Conservation (phyloP, 176 grass and related monocot genomes). For the Metroxylon sagu region DNA sequence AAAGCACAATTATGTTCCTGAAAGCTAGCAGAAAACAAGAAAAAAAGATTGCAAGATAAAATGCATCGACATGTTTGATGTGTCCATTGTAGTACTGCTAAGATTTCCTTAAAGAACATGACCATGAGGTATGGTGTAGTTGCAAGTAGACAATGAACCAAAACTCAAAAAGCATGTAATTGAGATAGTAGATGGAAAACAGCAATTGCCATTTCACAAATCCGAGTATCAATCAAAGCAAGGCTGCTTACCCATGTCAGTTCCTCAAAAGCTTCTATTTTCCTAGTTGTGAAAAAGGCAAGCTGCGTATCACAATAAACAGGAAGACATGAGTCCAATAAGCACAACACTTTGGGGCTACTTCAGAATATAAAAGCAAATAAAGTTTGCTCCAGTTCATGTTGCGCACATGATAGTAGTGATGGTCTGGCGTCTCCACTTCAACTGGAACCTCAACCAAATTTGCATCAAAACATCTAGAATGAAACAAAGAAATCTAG, state of each 20-base stretch:
- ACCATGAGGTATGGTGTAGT: no score
- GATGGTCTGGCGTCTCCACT: constrained; percentile 65
- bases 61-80: no score
- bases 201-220: not conserved
- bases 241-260: constrained; percentile 60
- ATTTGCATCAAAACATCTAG: constrained; percentile 69
- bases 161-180: not conserved
- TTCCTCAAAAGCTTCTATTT: constrained; percentile 77
- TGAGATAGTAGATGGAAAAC: not conserved
- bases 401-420: constrained; percentile 61
- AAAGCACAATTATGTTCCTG: no score
- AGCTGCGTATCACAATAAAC: constrained; percentile 33
- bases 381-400: constrained; percentile 1
- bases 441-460: constrained; percentile 65
- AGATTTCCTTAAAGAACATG: no score
- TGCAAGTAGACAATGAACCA: not conserved
- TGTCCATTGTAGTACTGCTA: no score
- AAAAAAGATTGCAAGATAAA: no score
- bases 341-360: not conserved
- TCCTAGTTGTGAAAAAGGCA: constrained; percentile 66
- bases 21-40: no score
- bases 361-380: constrained; percentile 4
- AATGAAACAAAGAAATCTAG: not conserved
- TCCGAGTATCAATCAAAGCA: constrained; percentile 1
- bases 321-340: constrained; percentile 16